Conservation (phyloP, 139 green algal species). For the Auxenochlorella protothecoides region DNA sequence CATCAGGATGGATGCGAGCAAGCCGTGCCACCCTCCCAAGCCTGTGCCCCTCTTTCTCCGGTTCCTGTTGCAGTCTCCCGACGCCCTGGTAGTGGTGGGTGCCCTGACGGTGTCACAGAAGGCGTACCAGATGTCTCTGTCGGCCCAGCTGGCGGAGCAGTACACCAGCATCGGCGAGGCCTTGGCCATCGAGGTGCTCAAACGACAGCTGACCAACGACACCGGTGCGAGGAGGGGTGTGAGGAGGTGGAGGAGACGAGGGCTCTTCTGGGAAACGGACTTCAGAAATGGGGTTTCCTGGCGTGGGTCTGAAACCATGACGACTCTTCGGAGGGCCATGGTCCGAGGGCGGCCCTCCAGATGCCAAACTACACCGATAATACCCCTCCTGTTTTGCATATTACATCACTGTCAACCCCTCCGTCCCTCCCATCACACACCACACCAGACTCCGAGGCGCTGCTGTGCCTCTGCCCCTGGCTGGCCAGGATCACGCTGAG, state of each 20-base stretch:
- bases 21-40: too few species aligned
- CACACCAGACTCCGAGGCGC: slow-evolving; percentile 22
- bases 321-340: too few species aligned
- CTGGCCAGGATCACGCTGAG: slow-evolving; percentile 73
- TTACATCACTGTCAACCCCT: background rate
- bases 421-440: background rate
- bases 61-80: background rate
- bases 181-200: slow-evolving; percentile 75
- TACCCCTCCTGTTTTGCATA: background rate
- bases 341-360: too few species aligned
- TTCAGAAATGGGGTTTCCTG: too few species aligned
- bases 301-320: too few species aligned
- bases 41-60: background rate
- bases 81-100: slow-evolving; percentile 49
- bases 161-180: slow-evolving; percentile 67
- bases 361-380: too few species aligned
- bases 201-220: slow-evolving; percentile 33
- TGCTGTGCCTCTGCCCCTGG: slow-evolving; percentile 79
- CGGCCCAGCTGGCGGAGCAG: slow-evolving; percentile 53
- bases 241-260: too few species aligned
- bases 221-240: too few species aligned
- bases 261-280: too few species aligned
- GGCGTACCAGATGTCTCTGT: slow-evolving; percentile 74
- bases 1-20: too few species aligned
- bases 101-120: slow-evolving; percentile 73